A percentile compares a stretch with the other conserved stretches of the same genome.
Evolutionary conservation across 306 rosid genomes (phyloP).

Genomic region (Quercus dentata): DNA sequence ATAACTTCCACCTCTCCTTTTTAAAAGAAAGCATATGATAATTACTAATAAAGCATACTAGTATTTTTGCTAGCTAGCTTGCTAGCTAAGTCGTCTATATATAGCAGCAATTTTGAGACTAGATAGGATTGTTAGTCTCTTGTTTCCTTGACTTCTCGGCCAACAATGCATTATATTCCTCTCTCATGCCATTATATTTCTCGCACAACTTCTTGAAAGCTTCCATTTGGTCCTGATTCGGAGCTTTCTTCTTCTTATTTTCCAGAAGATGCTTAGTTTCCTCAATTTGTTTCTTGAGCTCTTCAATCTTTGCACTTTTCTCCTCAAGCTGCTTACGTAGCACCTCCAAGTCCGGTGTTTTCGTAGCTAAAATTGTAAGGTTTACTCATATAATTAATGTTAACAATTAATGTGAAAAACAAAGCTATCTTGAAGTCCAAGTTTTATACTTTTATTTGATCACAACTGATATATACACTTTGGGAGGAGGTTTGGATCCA

Average conservation of each 20-base stretch:
- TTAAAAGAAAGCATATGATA: neutral
- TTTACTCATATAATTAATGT: neutral
- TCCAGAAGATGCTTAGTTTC: conserved; percentile 40
- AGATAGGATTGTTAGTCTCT: neutral
- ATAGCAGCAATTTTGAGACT: neutral
- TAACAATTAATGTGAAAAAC: neutral
- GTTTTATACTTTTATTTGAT: neutral
- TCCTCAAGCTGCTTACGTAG: conserved; percentile 41
- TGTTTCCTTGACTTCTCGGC: conserved; percentile 26
- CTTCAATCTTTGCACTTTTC: conserved; percentile 36
- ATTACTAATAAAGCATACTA: neutral
- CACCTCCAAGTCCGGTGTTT: conserved; percentile 29
- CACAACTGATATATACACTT: neutral
- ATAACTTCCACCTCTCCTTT: neutral
- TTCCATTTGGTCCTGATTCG: conserved; percentile 32
- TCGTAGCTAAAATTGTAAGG: conserved; percentile 5
- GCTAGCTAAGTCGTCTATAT: neutral
- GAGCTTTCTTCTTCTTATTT: conserved; percentile 11
- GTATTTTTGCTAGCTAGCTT: neutral
- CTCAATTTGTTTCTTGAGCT: conserved; percentile 43
- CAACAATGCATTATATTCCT: conserved; percentile 44
- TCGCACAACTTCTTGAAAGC: conserved; percentile 29
- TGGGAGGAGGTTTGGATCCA: too few species aligned
- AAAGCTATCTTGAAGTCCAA: neutral
- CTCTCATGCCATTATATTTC: conserved; percentile 39